phyloP scores from a whole-genome alignment of 495 filamentous ascomycete species.

The Penicillium angulare region DNA sequence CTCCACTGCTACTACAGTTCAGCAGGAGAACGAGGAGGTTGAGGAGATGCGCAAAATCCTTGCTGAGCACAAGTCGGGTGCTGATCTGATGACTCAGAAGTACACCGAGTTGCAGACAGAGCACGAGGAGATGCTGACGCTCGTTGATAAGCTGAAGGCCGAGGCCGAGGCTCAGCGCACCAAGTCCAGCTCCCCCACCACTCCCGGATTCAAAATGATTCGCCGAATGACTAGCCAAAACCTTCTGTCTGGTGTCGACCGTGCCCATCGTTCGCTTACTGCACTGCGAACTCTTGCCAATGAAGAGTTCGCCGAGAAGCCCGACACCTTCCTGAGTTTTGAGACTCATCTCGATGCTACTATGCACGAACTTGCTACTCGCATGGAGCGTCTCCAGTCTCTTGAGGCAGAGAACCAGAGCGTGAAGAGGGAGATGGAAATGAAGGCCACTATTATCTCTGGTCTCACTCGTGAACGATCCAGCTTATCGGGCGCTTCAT shows the following conservation, averaged over 20 bases:
- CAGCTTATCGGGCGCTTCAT: conserved; percentile 75
- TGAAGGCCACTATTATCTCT: conserved; percentile 89
- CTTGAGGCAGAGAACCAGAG: conserved; percentile 81
- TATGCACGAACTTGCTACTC: conserved; percentile 85
- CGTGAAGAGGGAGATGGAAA: conserved; percentile 93
- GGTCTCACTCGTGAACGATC: conserved; percentile 90
- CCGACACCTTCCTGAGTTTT: conserved; percentile 87
- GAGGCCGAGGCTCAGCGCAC: conserved; percentile 80
- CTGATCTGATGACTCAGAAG: conserved; percentile 67
- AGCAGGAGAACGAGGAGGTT: conserved; percentile 56
- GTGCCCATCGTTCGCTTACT: conserved; percentile 88
- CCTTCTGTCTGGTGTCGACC: conserved; percentile 76
- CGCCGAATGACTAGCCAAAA: conserved; percentile 94
- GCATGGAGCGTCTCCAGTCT: conserved; percentile 85
- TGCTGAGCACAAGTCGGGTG: conserved; percentile 71
- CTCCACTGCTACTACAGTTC: conserved; percentile 17
- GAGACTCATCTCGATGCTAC: conserved; percentile 87
- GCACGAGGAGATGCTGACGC: conserved; percentile 76
- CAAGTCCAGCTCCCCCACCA: conserved; percentile 63
- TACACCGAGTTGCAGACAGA: conserved; percentile 78
- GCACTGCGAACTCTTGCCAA: conserved; percentile 82
- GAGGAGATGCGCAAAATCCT: conserved; percentile 67
- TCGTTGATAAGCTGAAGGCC: conserved; percentile 85
- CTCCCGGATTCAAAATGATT: conserved; percentile 64
- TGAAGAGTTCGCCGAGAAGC: conserved; percentile 78